Percentiles rank a stretch among this genome's conserved stretches.
Conservation (phyloP, 306 rosid species). For the Quercus wislizeni region DNA sequence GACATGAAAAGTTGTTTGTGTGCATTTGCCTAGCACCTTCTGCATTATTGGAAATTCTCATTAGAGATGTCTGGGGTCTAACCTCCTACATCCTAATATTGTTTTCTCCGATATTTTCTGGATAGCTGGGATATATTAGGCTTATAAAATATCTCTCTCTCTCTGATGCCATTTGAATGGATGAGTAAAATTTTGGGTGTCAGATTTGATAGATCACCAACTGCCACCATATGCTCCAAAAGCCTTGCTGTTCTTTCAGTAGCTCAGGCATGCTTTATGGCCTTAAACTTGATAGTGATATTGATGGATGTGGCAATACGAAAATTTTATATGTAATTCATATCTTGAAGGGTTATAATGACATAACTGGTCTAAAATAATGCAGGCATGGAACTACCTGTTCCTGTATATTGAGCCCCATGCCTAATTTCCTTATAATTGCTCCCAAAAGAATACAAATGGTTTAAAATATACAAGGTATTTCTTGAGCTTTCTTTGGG, state of each 20-base stretch:
- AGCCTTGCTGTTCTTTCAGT: no score
- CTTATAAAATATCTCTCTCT: background rate
- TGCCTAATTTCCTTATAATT: no score
- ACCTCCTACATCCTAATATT: background rate
- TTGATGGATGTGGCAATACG: background rate
- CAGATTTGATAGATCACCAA: background rate
- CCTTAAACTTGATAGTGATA: background rate
- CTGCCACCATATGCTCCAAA: background rate
- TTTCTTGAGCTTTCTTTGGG: no score
- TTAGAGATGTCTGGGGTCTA: background rate
- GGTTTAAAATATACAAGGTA: no score
- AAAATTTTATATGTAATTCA: background rate
- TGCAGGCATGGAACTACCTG: no score
- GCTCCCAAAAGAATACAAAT: no score
- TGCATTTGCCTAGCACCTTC: background rate
- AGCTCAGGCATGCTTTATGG: background rate
- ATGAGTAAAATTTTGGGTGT: background rate
- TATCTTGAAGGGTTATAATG: background rate
- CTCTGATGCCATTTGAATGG: background rate
- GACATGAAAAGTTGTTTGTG: background rate
- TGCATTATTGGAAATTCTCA: background rate
- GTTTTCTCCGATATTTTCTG: background rate
- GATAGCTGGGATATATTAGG: background rate
- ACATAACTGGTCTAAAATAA: background rate
- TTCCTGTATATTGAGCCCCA: no score